Percentiles rank a stretch among this genome's conserved stretches.
Conservation (phyloP, 108 stramenopile genomes). For the Mediolabrus comicus region DNA sequence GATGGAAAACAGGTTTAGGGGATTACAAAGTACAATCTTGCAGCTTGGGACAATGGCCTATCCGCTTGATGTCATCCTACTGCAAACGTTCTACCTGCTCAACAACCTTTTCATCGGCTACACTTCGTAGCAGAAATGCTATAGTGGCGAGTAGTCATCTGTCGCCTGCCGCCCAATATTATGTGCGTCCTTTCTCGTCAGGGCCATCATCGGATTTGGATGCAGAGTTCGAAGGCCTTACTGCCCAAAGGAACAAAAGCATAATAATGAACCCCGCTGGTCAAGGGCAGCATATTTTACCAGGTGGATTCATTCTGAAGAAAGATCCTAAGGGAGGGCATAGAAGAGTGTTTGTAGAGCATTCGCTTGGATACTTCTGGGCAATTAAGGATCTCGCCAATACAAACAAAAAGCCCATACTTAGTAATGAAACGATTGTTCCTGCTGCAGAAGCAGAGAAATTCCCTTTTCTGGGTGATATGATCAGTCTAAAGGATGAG, state of each 20-base stretch:
- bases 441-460: slow-evolving; percentile 60
- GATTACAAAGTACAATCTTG: neutral
- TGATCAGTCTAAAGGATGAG: slow-evolving; percentile 31
- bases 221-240: slow-evolving; percentile 21
- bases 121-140: neutral
- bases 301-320: slow-evolving; percentile 66
- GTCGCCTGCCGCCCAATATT: neutral
- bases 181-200: neutral
- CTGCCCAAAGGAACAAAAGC: slow-evolving; percentile 31
- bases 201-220: slow-evolving; percentile 13
- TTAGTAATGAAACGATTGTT: slow-evolving; percentile 60
- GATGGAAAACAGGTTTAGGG: neutral
- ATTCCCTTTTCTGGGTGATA: slow-evolving; percentile 56
- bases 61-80: neutral
- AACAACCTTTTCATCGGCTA: neutral
- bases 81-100: neutral
- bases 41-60: neutral
- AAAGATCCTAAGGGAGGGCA: slow-evolving; percentile 51
- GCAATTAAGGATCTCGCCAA: slow-evolving; percentile 67
- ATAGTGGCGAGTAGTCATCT: neutral
- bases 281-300: slow-evolving; percentile 55
- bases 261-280: slow-evolving; percentile 62
- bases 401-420: slow-evolving; percentile 71
- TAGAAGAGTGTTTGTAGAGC: slow-evolving; percentile 64
- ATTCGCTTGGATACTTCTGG: slow-evolving; percentile 84